A percentile compares a stretch with the other conserved stretches of the same genome.
phyloP scores from a whole-genome alignment of 257 asterid species.

The Solanum tacnaense region DNA sequence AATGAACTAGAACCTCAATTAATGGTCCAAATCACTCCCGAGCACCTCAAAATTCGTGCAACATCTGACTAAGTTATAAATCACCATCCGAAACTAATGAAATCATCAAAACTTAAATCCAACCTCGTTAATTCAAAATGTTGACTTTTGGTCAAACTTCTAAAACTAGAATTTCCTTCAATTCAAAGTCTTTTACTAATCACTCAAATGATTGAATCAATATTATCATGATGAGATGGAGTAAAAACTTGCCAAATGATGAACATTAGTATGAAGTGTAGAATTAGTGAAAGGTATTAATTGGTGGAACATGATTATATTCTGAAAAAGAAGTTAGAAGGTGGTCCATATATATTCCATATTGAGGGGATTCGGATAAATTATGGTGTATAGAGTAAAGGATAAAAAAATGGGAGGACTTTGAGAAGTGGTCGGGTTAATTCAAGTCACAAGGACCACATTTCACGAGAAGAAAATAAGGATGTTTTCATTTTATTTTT shows the following conservation, averaged over 20 bases:
- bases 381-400: neutral
- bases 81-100: neutral
- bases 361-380: slow-evolving; percentile 11
- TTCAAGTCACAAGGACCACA: slow-evolving; percentile 4
- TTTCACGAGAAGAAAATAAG: slow-evolving; percentile 1
- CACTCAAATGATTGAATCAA: neutral
- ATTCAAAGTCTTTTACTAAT: neutral
- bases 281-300: neutral
- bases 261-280: neutral
- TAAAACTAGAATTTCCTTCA: neutral
- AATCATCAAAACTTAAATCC: neutral
- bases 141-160: neutral
- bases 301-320: neutral
- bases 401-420: neutral
- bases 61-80: too few species aligned
- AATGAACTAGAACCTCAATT: neutral
- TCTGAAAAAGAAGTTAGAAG: neutral
- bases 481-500: neutral
- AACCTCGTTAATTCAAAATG: neutral
- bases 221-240: neutral
- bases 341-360: neutral
- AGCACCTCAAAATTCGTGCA: neutral
- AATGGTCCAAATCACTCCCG: neutral
- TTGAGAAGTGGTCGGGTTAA: neutral
- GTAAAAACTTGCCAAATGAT: neutral